Evolutionary conservation across 139 green algal species (phyloP), one percentile per base, ranked within the genome.

Genomic region (Chlorella sp.): DNA sequence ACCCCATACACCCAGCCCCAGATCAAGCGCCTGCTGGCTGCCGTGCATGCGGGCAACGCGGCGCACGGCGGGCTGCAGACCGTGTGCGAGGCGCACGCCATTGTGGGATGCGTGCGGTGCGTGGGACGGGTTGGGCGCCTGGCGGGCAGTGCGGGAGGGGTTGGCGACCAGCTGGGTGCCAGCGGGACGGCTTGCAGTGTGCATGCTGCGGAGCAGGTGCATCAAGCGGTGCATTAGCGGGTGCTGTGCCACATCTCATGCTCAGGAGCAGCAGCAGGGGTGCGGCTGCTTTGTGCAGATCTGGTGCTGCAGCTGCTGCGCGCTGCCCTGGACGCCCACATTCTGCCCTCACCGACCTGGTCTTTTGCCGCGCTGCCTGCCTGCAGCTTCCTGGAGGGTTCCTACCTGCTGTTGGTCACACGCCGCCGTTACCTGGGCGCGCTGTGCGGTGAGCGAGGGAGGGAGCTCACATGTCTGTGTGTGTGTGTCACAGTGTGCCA

Each of bases 381-480:
- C 42, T 89, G 64, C 82, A 42, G 53, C 28, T 90, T 69, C 26
- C 37, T 83, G 53, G 94, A 97, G 83, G 92, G 93, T 12, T 96
- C 96, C 92, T 99, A 99, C 91, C 92, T 99, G 83, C 93, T 99
- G 83, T 89, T 99, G 69, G 89, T 98, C 53, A 98, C 96, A 0
- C 92, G 95, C 42, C 90, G 93, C 39, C 88, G 94, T 3, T 90
- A 93, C 28, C 90, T 98, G 60, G 97, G 97, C 19, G 93, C 53
- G 69, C 91, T 99, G 53, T 95, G 92, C 53, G 97, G 96, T 95
- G 78, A 64, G 91, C 53, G 19, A 16, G 24, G 42, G 73, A 12
- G 34, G 15, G 24, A 36, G 15, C n/a, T n/a, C n/a, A n/a, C n/a
- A n/a, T n/a, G n/a, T n/a, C n/a, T n/a, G n/a, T n/a, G n/a, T n/a